A percentile compares a stretch with the other conserved stretches of the same genome.
phyloP scores from a whole-genome alignment of 2,329 filamentous ascomycete genomes.

The Apiospora kogelbergensis region DNA sequence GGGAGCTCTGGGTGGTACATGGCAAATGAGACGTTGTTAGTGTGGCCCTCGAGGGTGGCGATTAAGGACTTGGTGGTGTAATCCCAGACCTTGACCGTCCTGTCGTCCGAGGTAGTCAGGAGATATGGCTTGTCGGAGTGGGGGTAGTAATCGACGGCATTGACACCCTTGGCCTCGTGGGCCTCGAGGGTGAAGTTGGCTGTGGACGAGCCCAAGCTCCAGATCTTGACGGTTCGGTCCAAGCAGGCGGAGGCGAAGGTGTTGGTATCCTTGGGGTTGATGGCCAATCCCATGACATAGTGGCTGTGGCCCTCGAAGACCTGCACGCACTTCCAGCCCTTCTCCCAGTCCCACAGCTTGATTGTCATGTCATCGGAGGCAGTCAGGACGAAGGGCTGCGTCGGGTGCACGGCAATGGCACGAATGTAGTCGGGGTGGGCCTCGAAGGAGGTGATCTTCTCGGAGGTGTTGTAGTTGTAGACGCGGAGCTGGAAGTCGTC shows the following conservation, averaged over 20 bases:
- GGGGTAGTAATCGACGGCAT: conserved; percentile 90
- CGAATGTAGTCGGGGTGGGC: conserved; percentile 98
- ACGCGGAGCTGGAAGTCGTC: conserved; percentile 87
- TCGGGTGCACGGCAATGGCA: conserved; percentile 92
- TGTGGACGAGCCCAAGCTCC: conserved; percentile 90
- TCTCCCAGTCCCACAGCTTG: conserved; percentile 99
- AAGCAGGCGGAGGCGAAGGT: conserved; percentile 91
- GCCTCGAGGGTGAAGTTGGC: conserved; percentile 97
- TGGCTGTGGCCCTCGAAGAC: conserved; percentile 95
- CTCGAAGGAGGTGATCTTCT: conserved; percentile 97
- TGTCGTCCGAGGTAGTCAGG: conserved; percentile 93
- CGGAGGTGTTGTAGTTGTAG: conserved; percentile 99
- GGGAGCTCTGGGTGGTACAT: conserved; percentile 97
- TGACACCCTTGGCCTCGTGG: conserved; percentile 95
- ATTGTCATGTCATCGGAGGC: conserved; percentile 99
- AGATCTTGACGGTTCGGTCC: conserved; percentile 96
- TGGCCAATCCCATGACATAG: conserved; percentile 94
- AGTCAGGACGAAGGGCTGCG: conserved; percentile 92
- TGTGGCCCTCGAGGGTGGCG: conserved; percentile 94
- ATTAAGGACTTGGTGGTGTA: conserved; percentile 98
- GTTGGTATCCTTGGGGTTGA: conserved; percentile 97
- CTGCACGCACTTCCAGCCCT: conserved; percentile 96
- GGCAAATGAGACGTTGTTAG: conserved; percentile 96
- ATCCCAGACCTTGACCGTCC: conserved; percentile 98
- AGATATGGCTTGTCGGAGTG: conserved; percentile 81